These are phyloP conservation scores for Phoenix dactylifera DNA, from an alignment of 176 grass and related monocot genomes.

Conservation along the genomic window DNA sequence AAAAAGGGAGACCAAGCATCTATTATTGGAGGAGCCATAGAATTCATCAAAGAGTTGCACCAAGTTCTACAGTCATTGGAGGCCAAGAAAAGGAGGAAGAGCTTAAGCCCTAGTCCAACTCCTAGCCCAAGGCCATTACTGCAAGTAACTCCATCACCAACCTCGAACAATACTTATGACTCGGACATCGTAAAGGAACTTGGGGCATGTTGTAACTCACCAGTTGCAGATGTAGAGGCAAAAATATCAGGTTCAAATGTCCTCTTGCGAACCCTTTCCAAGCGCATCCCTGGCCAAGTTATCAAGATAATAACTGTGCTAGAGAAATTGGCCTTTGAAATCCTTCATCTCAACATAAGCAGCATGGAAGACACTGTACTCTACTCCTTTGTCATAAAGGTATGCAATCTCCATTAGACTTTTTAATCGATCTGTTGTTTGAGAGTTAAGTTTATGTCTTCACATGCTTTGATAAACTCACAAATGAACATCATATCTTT, in stretches of 20 bases:
- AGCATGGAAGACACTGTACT: constrained; percentile 94
- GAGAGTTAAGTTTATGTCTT: no score
- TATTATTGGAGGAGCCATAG: constrained; percentile 88
- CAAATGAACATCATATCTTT: no score
- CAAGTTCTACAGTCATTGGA: constrained; percentile 65
- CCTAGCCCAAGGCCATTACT: constrained; percentile 27
- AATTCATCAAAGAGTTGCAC: constrained; percentile 90
- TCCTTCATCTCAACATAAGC: constrained; percentile 90
- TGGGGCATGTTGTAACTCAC: constrained; percentile 83
- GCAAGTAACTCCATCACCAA: constrained; percentile 47
- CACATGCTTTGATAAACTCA: no score
- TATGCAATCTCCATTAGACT: constrained; percentile 2
- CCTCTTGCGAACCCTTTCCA: constrained; percentile 71
- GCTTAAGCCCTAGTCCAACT: constrained; percentile 30
- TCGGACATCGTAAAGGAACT: constrained; percentile 46
- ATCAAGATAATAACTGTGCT: constrained; percentile 52
- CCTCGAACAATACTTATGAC: constrained; percentile 17
- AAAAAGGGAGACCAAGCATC: constrained; percentile 80
- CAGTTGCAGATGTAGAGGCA: constrained; percentile 74
- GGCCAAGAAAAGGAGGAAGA: constrained; percentile 65
- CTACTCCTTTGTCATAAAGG: constrained; percentile 93
- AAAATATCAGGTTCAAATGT: constrained; percentile 86
- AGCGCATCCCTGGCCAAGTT: constrained; percentile 53
- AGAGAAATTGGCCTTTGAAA: constrained; percentile 65
- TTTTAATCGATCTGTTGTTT: background rate